Base-by-base conservation (phyloP, 2,329 filamentous ascomycete species). In the Sclerotiophoma versabilis region DNA sequence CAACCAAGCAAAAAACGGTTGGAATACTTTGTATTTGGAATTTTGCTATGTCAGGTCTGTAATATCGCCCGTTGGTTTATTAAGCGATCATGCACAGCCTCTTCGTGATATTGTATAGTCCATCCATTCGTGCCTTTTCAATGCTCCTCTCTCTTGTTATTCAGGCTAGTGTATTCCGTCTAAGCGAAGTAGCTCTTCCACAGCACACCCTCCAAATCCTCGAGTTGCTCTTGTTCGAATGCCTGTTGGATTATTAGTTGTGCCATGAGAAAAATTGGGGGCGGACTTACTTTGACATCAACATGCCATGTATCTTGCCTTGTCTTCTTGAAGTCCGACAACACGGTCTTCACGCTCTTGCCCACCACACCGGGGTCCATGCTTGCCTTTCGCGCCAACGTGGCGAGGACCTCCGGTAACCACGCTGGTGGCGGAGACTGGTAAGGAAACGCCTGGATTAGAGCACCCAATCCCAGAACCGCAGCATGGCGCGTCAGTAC, bases 161-260 rank as follows among this genome's bases (percentile, higher is more conserved):
- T 3, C 12, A 12, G 2, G 12, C 19, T 5, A 15, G 5, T 14
- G 19, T 7, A 8, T n/a, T 14, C 11, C 14, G 27, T 59, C 45
- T 74, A 96, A 33, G 93, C 96, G 80, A 99, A 99, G 74, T 99
- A 99, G 76, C 93, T 98, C 87, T 99, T 99, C 95, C 95, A 99
- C 46, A 99, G 80, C 41, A 99, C 96, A 46, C 95, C 95, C 69
- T 97, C 93, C 54, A 99, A 76, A 71, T 98, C 93, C 75, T 98
- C 95, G 10, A 99, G 81, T 71, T 99, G 93, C 66, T 98, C 95
- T 25, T 89, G 80, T 22, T 92, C 92, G 72, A 99, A 99, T 56
- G 84, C 86, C 86, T 90, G 60, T 56, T 44, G 44, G 11, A 33
- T n/a, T 5, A 38, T 25, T 55, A 34, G 39, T 19, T 11, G 19